These are phyloP conservation scores for Lasiodiplodia theobromae DNA, from an alignment of 2,329 filamentous ascomycete species.

Conservation along the genomic window DNA sequence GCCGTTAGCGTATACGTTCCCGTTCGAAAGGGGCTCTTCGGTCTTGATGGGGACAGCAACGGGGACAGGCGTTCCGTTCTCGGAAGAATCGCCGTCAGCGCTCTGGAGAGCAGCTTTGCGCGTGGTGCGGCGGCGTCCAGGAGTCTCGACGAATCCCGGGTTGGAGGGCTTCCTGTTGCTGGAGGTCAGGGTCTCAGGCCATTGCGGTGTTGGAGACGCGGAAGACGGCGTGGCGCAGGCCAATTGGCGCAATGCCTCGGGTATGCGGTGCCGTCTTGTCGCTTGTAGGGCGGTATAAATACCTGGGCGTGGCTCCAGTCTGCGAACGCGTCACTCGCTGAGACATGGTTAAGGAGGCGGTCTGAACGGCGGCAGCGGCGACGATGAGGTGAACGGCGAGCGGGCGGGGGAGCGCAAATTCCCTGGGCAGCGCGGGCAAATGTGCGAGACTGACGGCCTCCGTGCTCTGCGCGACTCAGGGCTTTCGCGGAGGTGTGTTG, in stretches of 20 bases:
- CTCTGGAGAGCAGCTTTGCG: slow-evolving; percentile 49
- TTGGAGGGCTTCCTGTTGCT: slow-evolving; percentile 47
- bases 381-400: neutral
- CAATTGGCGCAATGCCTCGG: slow-evolving; percentile 20
- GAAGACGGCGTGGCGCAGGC: slow-evolving; percentile 17
- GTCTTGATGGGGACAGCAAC: neutral
- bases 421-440: slow-evolving; percentile 5
- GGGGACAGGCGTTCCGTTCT: slow-evolving; percentile 45
- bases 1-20: slow-evolving; percentile 16
- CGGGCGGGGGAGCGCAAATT: slow-evolving; percentile 18
- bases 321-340: slow-evolving; percentile 55
- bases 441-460: slow-evolving; percentile 23
- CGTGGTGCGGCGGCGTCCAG: slow-evolving; percentile 51
- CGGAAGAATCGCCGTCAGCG: slow-evolving; percentile 33
- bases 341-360: slow-evolving; percentile 40
- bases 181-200: slow-evolving; percentile 30
- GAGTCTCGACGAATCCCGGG: slow-evolving; percentile 58
- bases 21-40: slow-evolving; percentile 31
- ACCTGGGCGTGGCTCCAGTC: slow-evolving; percentile 58
- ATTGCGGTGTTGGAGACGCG: neutral
- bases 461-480: slow-evolving; percentile 24
- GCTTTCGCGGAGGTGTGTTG: slow-evolving; percentile 10
- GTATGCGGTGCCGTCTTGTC: slow-evolving; percentile 20
- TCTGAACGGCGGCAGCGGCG: neutral
- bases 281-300: slow-evolving; percentile 34